Conservation (phyloP, 805 yeast genomes). For the Myxozyma vanderwaltii region DNA sequence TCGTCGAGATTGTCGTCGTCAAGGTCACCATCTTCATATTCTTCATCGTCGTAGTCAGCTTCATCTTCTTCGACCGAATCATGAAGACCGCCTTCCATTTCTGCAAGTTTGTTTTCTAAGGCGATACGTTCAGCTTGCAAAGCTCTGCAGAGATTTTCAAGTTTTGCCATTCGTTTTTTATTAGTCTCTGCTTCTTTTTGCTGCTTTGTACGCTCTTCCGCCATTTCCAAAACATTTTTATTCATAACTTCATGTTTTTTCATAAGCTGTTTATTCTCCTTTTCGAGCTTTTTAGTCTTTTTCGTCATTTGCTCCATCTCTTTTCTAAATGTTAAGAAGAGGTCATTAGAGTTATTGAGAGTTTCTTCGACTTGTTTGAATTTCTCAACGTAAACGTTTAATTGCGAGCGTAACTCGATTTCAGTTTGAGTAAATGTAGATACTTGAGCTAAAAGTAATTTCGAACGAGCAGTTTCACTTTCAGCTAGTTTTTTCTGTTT, state of each 20-base stretch:
- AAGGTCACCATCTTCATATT: constrained; percentile 13
- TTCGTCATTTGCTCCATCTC: constrained; percentile 34
- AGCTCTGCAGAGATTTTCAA: constrained; percentile 29
- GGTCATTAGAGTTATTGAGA: constrained; percentile 38
- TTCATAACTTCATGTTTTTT: constrained; percentile 26
- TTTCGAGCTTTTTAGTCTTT: constrained; percentile 29
- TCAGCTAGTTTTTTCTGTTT: constrained; percentile 19
- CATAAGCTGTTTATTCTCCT: constrained; percentile 26
- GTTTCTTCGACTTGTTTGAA: constrained; percentile 44
- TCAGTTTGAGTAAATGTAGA: constrained; percentile 28
- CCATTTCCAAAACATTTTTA: constrained; percentile 28
- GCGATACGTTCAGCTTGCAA: constrained; percentile 29
- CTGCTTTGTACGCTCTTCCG: constrained; percentile 28
- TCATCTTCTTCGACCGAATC: constrained; percentile 24
- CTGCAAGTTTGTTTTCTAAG: constrained; percentile 23
- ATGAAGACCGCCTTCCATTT: constrained; percentile 22
- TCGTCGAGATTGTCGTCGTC: constrained; percentile 13
- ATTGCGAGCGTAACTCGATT: constrained; percentile 25
- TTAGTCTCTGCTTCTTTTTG: constrained; percentile 24
- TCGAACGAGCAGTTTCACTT: constrained; percentile 17
- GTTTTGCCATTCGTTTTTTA: constrained; percentile 25
- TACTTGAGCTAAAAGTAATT: constrained; percentile 18
- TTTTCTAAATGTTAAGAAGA: constrained; percentile 25
- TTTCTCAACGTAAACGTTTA: constrained; percentile 36
- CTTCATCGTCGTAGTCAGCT: constrained; percentile 18